Base-by-base conservation (phyloP, 768 basidiomycete genomes). In the Boletus vinaceobasis region DNA sequence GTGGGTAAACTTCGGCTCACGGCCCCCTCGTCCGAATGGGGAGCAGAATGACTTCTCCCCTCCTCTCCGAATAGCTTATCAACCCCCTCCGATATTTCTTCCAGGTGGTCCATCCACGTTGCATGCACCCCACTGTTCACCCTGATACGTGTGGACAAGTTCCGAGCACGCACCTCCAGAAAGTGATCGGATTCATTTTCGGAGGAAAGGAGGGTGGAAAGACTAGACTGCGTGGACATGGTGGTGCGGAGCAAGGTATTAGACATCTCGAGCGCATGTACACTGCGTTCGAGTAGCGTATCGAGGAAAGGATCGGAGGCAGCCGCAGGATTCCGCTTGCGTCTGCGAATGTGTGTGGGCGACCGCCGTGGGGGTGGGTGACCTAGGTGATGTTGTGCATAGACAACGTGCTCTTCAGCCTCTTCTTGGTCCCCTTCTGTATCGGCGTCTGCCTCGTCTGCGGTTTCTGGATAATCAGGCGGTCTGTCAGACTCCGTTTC, bases 251-350 rank as follows among this genome's bases (percentile, higher is more conserved):
- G 74, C 11, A 93, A 74, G 3, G 84, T 79, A 54, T 93, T 93
- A 5, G 90, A 93, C 77, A 91, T 85, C 67, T 93, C 91, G 9
- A 93, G 76, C 1, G 90, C 90, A 70, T 90, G 84, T 14, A 93
- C 88, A 59, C 88, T 90, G 58, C 90, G 83, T 54, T 84, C 88
- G 2, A 93, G 78, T 15, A 93, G 75, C n/a, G 85, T 79, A 69
- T 93, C 91, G 27, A 91, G 78, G 61, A 80, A 84, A 13, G 80
- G 79, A 66, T 87, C 85, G 46, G 73, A 37, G 9, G 43, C 31
- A 67, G 21, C 70, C 47, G 32, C 55, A 66, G 61, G 60, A 21
- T 57, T 51, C 44, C 70, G 61, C 53, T 71, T 66, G 54, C 67
- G 64, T 33, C 71, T 65, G 44, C 64, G 66, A 55, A 48, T 42